Percentiles rank a stretch among this genome's conserved stretches.
phyloP scores from a whole-genome alignment of 78 protist genomes.

The Chrysochromulina parva region DNA sequence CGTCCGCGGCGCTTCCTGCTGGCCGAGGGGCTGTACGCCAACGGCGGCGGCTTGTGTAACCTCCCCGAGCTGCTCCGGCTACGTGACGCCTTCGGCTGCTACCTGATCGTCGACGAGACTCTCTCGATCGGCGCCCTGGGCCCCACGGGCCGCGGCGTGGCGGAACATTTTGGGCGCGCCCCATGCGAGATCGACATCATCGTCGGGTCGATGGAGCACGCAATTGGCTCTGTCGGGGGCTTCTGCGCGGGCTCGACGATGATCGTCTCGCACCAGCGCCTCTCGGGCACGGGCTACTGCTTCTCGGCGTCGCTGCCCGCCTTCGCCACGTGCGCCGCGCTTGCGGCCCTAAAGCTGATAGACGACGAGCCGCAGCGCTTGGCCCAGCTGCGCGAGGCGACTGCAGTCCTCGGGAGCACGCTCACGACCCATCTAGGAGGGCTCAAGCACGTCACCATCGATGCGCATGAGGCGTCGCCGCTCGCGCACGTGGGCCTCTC shows the following conservation, averaged over 20 bases:
- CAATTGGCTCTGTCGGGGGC: conserved; percentile 75
- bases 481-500: not conserved
- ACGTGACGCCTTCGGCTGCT: conserved; percentile 65
- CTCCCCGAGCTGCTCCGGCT: conserved; percentile 57
- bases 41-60: conserved; percentile 66
- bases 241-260: conserved; percentile 62
- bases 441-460: not conserved
- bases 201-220: conserved; percentile 55
- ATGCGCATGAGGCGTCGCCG: not conserved
- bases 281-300: conserved; percentile 85
- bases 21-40: conserved; percentile 81
- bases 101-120: conserved; percentile 91
- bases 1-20: conserved; percentile 77
- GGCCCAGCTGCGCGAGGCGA: not conserved
- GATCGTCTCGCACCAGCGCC: conserved; percentile 75
- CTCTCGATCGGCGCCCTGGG: conserved; percentile 90
- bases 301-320: conserved; percentile 94
- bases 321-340: conserved; percentile 61
- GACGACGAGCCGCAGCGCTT: conserved; percentile 16
- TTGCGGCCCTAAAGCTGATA: conserved; percentile 47
- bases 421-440: not conserved
- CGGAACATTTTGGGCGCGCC: conserved; percentile 75
- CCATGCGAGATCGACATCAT: conserved; percentile 40
- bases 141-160: conserved; percentile 83
- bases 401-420: not conserved